Evolutionary conservation across 306 rosid species (phyloP).

Genomic region (Ceratonia siliqua): DNA sequence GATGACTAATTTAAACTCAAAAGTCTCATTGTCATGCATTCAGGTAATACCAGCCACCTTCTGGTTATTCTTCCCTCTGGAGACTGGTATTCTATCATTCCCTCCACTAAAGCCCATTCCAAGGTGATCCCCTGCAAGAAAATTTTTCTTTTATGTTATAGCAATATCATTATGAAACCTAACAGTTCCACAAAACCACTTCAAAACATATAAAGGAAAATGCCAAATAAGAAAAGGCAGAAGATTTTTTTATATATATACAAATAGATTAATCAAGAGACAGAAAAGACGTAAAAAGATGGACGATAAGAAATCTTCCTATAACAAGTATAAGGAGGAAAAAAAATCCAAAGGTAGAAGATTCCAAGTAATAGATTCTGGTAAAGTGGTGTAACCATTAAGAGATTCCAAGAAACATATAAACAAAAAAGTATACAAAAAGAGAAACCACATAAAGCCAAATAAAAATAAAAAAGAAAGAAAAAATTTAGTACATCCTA

Average conservation of each 20-base stretch:
- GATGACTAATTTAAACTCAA: slow-evolving; percentile 3
- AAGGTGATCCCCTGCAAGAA: slow-evolving; percentile 48
- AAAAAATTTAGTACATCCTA: background rate
- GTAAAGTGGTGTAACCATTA: background rate
- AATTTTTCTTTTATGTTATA: background rate
- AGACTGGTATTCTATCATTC: slow-evolving; percentile 37
- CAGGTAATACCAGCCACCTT: slow-evolving; percentile 87
- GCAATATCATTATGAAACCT: background rate
- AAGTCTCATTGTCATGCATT: slow-evolving; percentile 39
- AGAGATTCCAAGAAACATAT: background rate
- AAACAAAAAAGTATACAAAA: background rate
- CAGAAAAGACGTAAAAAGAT: background rate
- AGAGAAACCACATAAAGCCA: background rate
- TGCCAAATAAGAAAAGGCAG: background rate
- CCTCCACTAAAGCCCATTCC: slow-evolving; percentile 44
- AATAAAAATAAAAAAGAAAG: background rate
- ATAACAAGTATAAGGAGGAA: background rate
- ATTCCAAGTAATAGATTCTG: slow-evolving; percentile 1
- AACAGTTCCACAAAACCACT: background rate
- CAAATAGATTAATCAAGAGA: background rate
- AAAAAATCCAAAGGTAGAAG: background rate
- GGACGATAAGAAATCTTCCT: background rate
- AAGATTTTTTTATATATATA: background rate
- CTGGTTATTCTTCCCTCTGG: slow-evolving; percentile 56
- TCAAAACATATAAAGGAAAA: background rate